These are phyloP conservation scores for Erythrobasidium yunnanense DNA, from an alignment of 768 basidiomycete species.

Conservation along the genomic window DNA sequence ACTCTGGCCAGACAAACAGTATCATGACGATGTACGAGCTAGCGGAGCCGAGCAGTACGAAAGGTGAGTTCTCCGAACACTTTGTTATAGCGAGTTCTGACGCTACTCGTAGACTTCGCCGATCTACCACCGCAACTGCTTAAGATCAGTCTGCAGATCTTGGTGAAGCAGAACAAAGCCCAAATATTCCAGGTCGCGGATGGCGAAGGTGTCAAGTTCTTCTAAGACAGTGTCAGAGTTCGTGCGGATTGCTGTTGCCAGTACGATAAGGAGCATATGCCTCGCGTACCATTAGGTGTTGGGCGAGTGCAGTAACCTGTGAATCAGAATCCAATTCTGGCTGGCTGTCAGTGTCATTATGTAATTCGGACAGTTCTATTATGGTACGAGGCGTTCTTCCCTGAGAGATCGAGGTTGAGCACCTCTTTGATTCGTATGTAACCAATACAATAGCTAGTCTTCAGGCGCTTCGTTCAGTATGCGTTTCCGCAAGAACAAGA, in stretches of 20 bases:
- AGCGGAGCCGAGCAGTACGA: conserved; percentile 41
- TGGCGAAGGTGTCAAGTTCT: conserved; percentile 40
- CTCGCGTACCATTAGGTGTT: too few relatives aligned
- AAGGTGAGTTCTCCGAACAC: conserved; percentile 36
- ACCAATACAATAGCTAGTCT: too few relatives aligned
- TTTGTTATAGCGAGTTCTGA: background rate
- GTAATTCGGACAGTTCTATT: too few relatives aligned
- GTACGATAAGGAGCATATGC: too few relatives aligned
- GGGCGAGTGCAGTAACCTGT: too few relatives aligned
- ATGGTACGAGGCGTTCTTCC: too few relatives aligned
- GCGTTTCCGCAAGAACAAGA: background rate
- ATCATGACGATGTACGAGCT: conserved; percentile 47
- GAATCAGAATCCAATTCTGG: too few relatives aligned
- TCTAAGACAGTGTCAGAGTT: conserved; percentile 5
- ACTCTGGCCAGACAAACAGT: conserved; percentile 41
- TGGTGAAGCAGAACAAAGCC: conserved; percentile 44
- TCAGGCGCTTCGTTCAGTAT: background rate
- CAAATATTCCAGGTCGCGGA: conserved; percentile 43
- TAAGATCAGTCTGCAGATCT: conserved; percentile 41
- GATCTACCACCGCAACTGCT: conserved; percentile 41
- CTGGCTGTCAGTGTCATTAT: too few relatives aligned
- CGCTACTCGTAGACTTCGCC: conserved; percentile 41
- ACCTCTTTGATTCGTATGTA: too few relatives aligned
- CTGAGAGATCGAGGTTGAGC: too few relatives aligned
- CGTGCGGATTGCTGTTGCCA: too few relatives aligned